Evolutionary conservation across 164 flowering plant genomes (phyloP).

Genomic region (Pachysandra terminalis): DNA sequence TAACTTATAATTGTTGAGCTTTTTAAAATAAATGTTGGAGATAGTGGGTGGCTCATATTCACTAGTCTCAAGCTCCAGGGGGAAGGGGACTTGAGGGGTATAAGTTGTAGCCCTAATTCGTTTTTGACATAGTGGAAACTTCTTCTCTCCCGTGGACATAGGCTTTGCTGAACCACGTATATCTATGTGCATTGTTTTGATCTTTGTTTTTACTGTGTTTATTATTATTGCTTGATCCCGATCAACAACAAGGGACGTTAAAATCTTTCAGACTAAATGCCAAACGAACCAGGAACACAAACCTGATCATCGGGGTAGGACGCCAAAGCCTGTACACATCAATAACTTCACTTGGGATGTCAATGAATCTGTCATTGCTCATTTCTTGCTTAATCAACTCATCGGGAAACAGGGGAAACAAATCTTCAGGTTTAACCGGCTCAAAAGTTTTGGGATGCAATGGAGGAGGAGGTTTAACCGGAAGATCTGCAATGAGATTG

Average conservation of each 20-base stretch:
- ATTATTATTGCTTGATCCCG: too few species aligned
- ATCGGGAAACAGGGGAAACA: slow-evolving; percentile 77
- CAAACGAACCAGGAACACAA: not conserved
- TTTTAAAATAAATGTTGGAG: too few species aligned
- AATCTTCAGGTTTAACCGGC: slow-evolving; percentile 68
- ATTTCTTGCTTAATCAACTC: slow-evolving; percentile 84
- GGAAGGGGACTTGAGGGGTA: too few species aligned
- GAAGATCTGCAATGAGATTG: slow-evolving; percentile 81
- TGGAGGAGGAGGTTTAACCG: slow-evolving; percentile 80
- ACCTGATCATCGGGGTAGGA: slow-evolving; percentile 95
- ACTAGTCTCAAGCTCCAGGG: too few species aligned
- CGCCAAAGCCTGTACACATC: slow-evolving; percentile 93
- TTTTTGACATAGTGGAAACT: too few species aligned
- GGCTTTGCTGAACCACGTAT: too few species aligned
- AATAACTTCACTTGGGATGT: slow-evolving; percentile 82
- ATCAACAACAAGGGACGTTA: not conserved
- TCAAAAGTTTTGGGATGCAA: slow-evolving; percentile 71
- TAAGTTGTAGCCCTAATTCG: too few species aligned
- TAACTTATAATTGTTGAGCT: too few species aligned
- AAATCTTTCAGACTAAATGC: not conserved
- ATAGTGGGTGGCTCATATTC: too few species aligned
- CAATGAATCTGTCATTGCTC: slow-evolving; percentile 57
- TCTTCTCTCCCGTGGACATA: too few species aligned
- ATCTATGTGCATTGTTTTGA: too few species aligned
- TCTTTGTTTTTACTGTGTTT: too few species aligned